phyloP scores from a whole-genome alignment of 2,329 filamentous ascomycete species.

The Grosmannia penicillata region DNA sequence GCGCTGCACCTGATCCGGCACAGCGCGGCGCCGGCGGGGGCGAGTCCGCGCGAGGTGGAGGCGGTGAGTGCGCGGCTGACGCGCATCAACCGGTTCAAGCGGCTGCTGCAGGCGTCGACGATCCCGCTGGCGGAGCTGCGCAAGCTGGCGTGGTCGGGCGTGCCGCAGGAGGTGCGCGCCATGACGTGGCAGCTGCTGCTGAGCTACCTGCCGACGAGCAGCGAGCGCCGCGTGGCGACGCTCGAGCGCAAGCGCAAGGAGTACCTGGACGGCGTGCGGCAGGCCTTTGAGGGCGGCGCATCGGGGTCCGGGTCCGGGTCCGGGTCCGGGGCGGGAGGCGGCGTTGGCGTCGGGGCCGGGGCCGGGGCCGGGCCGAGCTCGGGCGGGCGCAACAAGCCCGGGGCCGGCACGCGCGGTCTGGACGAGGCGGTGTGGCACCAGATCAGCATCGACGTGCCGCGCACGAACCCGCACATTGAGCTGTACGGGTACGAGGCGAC shows the following conservation, averaged over 20 bases:
- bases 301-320: background rate
- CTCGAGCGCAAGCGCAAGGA: constrained; percentile 92
- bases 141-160: constrained; percentile 80
- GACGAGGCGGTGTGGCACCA: constrained; percentile 99
- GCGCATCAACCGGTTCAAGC: constrained; percentile 97
- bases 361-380: background rate
- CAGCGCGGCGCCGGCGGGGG: constrained; percentile 56
- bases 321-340: background rate
- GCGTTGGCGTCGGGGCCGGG: background rate
- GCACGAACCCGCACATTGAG: constrained; percentile 90
- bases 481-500: constrained; percentile 94
- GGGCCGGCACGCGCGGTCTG: constrained; percentile 26
- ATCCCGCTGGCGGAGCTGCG: constrained; percentile 76
- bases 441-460: constrained; percentile 94
- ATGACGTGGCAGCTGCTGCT: constrained; percentile 98
- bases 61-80: constrained; percentile 76
- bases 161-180: constrained; percentile 86
- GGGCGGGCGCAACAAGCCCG: background rate
- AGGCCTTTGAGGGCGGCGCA: constrained; percentile 39
- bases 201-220: constrained; percentile 92
- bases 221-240: constrained; percentile 76
- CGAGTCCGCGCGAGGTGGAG: constrained; percentile 71
- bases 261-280: constrained; percentile 80
- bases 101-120: constrained; percentile 79
- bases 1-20: constrained; percentile 89